Base-by-base conservation (phyloP, 208 protist genomes). In the Phytomonas francai region DNA sequence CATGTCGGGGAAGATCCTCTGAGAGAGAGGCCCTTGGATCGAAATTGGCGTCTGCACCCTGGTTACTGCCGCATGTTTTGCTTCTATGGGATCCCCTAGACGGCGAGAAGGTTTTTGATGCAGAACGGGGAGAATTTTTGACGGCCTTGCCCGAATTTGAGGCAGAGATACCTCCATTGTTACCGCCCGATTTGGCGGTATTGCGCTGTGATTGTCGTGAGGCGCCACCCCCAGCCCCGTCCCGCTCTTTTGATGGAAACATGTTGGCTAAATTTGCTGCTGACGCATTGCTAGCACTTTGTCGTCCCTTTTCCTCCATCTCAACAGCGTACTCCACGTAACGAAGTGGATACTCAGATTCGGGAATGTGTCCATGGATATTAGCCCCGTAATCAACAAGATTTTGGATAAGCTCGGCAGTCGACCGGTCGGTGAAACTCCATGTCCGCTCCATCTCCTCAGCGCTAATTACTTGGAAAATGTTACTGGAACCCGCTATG, bases 371-470 rank as follows among this genome's bases (percentile, higher is more conserved):
- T 30, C 81, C 81, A 34, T 85, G 71, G 27, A 80, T 36, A 36
- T 80, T 76, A 9, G 81, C 81, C 9, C 81, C 79, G 0, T 70
- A 66, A 5, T 80, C 71, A 25, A 87, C 34, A 49, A 90, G 61
- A 65, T 84, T 68, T 27, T 84, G 74, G n/a, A 90, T 70, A 49
- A 83, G 56, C 6, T 81, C 75, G 7, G 77, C 71, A 1, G 84
- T 90, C 27, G 70, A 56, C 1, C 69, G 76, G 16, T 73, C 32
- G 0, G 81, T 72, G 63, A 83, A 90, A 54, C 61, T 74, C 76
- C 75, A 84, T 73, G 68, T 85, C 34, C 72, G 78, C 29, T 72
- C 78, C 33, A 73, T 65, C 42, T 85, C 39, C 16, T 51, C 58
- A 2, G 45, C 3, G 16, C 30, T 61, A 11, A 32, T 36, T 3